Base-by-base conservation (phyloP, 1,284 basidiomycete genomes). In the Ustilago bromivora region DNA sequence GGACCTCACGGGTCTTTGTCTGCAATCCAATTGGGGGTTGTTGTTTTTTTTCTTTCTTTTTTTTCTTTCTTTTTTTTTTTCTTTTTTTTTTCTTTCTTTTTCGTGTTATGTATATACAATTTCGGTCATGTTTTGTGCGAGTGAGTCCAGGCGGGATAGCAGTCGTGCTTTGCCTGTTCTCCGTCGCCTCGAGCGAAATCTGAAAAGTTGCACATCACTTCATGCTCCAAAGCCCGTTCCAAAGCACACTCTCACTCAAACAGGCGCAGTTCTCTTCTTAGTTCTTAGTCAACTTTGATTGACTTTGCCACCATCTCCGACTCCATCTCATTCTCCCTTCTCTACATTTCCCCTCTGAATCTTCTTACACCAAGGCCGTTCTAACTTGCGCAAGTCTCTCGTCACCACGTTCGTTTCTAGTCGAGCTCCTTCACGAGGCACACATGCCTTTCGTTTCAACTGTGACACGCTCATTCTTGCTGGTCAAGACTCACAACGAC, bases 401-500 rank as follows among this genome's bases (percentile, higher is more conserved):
- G 7, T 57, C 41, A 57, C 28, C 56, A 43, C 56, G 7, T 17
- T 58, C 46, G n/a, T 35, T 56, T 56, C 10, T 13, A n/a, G 23
- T 51, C 15, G 49, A 51, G 12, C 49, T n/a, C 28, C 10, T 53
- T 53, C 23, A 34, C 19, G 35, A 35, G 34, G 19, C 23, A 36
- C 13, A 5, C 38, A n/a, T n/a, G 19, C 31, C 40, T 11, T 31
- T 34, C 51, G 2, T 15, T 12, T 56, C 55, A 38, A 56, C 5
- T 32, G 6, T 23, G 6, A 17, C 13, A 31, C 40, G 10, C 23
- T 8, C 49, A 10, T 54, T 36, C 60, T 62, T 63, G 60, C 60
- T 17, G 55, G 56, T 58, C 61, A 70, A 65, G 47, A 49, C n/a
- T 23, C 13, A 15, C 31, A 28, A 23, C 49, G 15, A 51, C 28